phyloP scores from a whole-genome alignment of 2,329 filamentous ascomycete species.

The Pezizomycotina sp. region DNA sequence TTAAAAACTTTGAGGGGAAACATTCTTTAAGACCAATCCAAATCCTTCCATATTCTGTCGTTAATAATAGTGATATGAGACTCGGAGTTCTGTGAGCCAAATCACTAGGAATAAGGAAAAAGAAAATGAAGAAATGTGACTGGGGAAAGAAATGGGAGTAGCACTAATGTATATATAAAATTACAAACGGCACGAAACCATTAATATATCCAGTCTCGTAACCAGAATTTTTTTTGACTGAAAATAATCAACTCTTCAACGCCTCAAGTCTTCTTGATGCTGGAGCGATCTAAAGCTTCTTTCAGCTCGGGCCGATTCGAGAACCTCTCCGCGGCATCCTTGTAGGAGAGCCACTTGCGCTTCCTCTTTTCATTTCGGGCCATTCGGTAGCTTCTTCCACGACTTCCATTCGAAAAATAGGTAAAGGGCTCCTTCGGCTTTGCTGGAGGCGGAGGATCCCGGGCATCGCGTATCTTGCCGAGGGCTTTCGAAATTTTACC shows the following conservation, averaged over 20 bases:
- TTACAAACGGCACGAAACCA: not conserved
- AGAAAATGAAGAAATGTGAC: constrained; percentile 2
- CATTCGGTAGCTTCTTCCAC: too few relatives aligned
- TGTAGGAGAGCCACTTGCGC: constrained; percentile 76
- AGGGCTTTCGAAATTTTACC: constrained; percentile 73
- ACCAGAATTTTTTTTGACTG: too few relatives aligned
- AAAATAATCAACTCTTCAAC: constrained; percentile 8
- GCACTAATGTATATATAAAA: not conserved
- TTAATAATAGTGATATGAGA: too few relatives aligned
- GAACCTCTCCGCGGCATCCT: constrained; percentile 62
- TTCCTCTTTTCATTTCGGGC: constrained; percentile 77
- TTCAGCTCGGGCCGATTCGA: constrained; percentile 65
- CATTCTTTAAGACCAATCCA: too few relatives aligned
- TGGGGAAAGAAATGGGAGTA: not conserved
- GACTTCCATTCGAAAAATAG: constrained; percentile 40
- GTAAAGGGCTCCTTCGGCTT: constrained; percentile 35
- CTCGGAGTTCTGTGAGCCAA: too few relatives aligned
- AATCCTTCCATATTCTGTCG: too few relatives aligned
- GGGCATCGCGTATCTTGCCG: constrained; percentile 68
- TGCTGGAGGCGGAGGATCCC: constrained; percentile 28
- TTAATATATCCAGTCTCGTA: too few relatives aligned
- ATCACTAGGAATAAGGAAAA: not conserved
- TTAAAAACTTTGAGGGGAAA: too few relatives aligned
- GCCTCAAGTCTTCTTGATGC: constrained; percentile 12
- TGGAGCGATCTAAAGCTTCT: constrained; percentile 56